phyloP scores from a whole-genome alignment of 805 yeast genomes.

The Ogataea salicorniae region DNA sequence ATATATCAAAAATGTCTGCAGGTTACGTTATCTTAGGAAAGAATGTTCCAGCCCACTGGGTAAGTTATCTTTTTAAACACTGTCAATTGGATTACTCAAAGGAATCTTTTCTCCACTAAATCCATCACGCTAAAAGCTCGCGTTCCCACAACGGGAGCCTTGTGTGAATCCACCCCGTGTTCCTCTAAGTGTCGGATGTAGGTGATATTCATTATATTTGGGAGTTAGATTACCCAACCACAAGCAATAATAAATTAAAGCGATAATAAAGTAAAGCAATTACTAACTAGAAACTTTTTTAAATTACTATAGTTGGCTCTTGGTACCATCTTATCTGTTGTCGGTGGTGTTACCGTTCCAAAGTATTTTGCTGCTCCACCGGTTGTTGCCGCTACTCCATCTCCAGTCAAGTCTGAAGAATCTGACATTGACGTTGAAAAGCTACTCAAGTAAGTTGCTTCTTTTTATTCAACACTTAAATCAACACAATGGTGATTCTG shows the following conservation, averaged over 20 bases:
- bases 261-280: too few relatives aligned
- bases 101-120: neutral
- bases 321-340: conserved; percentile 69
- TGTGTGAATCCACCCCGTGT: too few relatives aligned
- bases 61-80: conserved; percentile 27
- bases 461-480: neutral
- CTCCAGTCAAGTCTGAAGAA: conserved; percentile 39
- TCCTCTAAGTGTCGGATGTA: neutral
- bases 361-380: conserved; percentile 31
- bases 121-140: too few relatives aligned
- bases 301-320: conserved; percentile 51
- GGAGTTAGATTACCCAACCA: too few relatives aligned
- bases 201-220: too few relatives aligned
- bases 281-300: neutral
- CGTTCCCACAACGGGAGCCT: too few relatives aligned
- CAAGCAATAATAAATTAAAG: too few relatives aligned
- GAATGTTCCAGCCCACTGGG: conserved; percentile 75
- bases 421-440: conserved; percentile 30
- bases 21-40: conserved; percentile 83
- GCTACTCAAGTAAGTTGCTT: conserved; percentile 25
- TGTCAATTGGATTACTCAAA: neutral
- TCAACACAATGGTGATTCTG: neutral
- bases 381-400: conserved; percentile 50
- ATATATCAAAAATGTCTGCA: conserved; percentile 55
- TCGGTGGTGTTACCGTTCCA: conserved; percentile 53